phyloP scores from a whole-genome alignment of 2,329 filamentous ascomycete genomes.

The Microdochium trichocladiopsis region DNA sequence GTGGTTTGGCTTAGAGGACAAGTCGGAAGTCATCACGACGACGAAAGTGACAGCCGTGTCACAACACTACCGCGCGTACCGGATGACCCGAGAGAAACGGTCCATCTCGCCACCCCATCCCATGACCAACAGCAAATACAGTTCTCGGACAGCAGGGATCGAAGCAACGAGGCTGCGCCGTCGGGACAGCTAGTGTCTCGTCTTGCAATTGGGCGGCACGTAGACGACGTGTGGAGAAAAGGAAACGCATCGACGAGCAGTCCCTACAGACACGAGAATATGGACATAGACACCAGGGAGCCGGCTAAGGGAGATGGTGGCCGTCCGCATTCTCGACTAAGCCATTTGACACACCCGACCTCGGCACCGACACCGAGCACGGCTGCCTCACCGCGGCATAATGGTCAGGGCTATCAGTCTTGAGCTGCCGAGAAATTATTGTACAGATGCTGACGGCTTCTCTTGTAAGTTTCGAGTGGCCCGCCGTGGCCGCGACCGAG shows the following conservation, averaged over 20 bases:
- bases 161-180: neutral
- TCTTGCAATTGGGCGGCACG: neutral
- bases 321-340: neutral
- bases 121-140: neutral
- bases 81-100: neutral
- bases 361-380: neutral
- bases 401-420: neutral
- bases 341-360: neutral
- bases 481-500: too few relatives aligned
- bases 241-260: neutral
- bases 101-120: neutral
- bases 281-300: neutral
- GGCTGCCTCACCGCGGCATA: neutral
- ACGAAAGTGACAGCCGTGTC: slow-evolving; percentile 13
- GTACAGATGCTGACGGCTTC: too few relatives aligned
- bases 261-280: neutral
- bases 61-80: neutral
- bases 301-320: neutral
- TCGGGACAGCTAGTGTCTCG: neutral
- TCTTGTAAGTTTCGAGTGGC: too few relatives aligned
- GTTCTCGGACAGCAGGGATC: neutral
- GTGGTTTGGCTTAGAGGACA: slow-evolving; percentile 23
- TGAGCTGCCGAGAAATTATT: neutral
- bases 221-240: neutral
- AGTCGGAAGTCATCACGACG: slow-evolving; percentile 18